phyloP scores from a whole-genome alignment of 2,329 filamentous ascomycete genomes.

The Microcyclospora pomicola region DNA sequence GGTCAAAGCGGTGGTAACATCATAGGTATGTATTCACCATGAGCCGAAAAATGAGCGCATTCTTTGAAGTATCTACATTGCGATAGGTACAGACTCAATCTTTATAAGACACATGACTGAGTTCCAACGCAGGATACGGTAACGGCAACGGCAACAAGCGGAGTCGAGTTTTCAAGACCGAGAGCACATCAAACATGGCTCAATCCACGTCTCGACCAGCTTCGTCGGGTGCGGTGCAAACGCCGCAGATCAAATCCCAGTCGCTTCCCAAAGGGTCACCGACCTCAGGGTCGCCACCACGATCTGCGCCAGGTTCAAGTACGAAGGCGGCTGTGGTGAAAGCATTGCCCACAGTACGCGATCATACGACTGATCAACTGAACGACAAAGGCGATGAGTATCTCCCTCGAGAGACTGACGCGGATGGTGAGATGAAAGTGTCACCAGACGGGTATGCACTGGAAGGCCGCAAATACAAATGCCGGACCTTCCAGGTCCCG shows the following conservation, averaged over 20 bases:
- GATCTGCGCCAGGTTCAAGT: slow-evolving; percentile 55
- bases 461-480: slow-evolving; percentile 77
- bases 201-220: slow-evolving; percentile 37
- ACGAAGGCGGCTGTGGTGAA: slow-evolving; percentile 66
- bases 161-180: slow-evolving; percentile 12
- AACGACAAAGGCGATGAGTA: slow-evolving; percentile 86
- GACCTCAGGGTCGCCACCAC: slow-evolving; percentile 52
- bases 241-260: slow-evolving; percentile 40
- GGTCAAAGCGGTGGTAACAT: slow-evolving; percentile 30
- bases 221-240: slow-evolving; percentile 26
- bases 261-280: slow-evolving; percentile 38
- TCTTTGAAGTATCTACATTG: no score
- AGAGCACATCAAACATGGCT: slow-evolving; percentile 25
- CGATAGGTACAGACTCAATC: no score
- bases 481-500: slow-evolving; percentile 84
- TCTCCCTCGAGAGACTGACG: slow-evolving; percentile 81
- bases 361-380: slow-evolving; percentile 94
- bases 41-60: no score
- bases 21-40: no score
- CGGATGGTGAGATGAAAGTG: slow-evolving; percentile 89
- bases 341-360: slow-evolving; percentile 84
- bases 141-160: slow-evolving; percentile 33
- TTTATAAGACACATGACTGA: no score
- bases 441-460: slow-evolving; percentile 66
- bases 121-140: neutral